Evolutionary conservation across 768 basidiomycete genomes (phyloP).

Genomic region (Pleurotus tuber-regium): DNA sequence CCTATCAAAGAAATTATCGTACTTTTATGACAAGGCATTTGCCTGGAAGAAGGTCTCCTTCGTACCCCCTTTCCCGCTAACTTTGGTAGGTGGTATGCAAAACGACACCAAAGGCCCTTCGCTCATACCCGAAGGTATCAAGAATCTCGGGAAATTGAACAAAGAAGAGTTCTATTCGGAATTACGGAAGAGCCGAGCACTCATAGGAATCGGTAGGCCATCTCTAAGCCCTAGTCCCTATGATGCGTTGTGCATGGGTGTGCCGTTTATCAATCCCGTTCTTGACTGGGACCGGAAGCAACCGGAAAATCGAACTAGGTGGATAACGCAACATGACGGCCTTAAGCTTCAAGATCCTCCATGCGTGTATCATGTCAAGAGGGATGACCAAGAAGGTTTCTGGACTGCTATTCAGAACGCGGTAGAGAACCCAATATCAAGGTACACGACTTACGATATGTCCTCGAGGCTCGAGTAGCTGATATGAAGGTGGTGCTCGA

Average conservation of each 20-base stretch:
- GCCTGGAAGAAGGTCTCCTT: slow-evolving; percentile 16
- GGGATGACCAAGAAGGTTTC: slow-evolving; percentile 25
- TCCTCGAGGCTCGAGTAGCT: too few species aligned
- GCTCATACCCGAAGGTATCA: neutral
- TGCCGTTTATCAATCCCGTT: slow-evolving; percentile 36
- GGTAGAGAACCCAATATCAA: slow-evolving; percentile 25
- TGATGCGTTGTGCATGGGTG: slow-evolving; percentile 32
- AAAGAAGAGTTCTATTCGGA: slow-evolving; percentile 19
- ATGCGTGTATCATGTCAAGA: slow-evolving; percentile 32
- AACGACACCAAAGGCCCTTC: slow-evolving; percentile 20
- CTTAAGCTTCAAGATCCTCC: slow-evolving; percentile 27
- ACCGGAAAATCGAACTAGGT: slow-evolving; percentile 23
- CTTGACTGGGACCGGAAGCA: slow-evolving; percentile 23
- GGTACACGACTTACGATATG: too few species aligned
- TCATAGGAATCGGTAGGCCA: slow-evolving; percentile 27
- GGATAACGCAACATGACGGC: slow-evolving; percentile 30
- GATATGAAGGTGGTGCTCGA: neutral
- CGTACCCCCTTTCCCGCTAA: neutral
- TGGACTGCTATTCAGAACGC: slow-evolving; percentile 25
- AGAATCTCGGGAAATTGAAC: slow-evolving; percentile 21
- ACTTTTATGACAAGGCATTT: slow-evolving; percentile 15
- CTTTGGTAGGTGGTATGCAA: slow-evolving; percentile 20
- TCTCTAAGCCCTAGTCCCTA: slow-evolving; percentile 23
- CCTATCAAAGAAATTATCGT: slow-evolving; percentile 27
- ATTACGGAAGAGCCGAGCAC: slow-evolving; percentile 23